Base-by-base conservation (phyloP, 1,139 yeast species). In the Kodamaea sp. region DNA sequence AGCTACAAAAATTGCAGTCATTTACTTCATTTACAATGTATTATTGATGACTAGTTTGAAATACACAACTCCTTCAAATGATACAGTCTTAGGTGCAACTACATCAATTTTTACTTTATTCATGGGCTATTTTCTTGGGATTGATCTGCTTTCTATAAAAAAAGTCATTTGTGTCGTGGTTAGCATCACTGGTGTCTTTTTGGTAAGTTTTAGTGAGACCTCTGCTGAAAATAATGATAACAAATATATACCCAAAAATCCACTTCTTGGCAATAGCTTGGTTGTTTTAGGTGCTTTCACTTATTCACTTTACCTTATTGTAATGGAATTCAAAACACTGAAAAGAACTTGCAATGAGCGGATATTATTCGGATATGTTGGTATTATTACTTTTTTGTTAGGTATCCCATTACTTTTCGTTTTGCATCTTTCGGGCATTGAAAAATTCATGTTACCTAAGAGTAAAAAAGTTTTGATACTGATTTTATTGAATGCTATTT, bases 51-150 rank as follows among this genome's bases (percentile, higher is more conserved):
- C 58, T 8, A 60, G 76, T 7, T 59, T 77, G 36, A 63, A 65
- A 46, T 77, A 62, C 47, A 77, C 82, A 0, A 67, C 78, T 5
- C 79, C 81, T 0, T 72, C 80, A 22, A 75, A 73, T 47, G 76
- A 69, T 49, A 73, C 80, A 0, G 73, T 76, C 3, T 53, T 77
- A 25, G 67, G 79, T 4, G 69, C 80, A 6, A 67, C 79, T 0
- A 69, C 80, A 1, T 72, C 81, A 5, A 64, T 75, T 3, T 77
- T 75, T 52, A 73, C 81, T 0, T 58, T 77, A 28, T 48, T 75
- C 8, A 57, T 75, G 15, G 78, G 81, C 0, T 61, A 57, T 1
- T 30, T 58, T 8, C 51, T 67, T 24, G 61, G 62, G 22, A 67
- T 73, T 15, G 82, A 77, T 43, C 51, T 50, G 10, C 64, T 76